Evolutionary conservation across 495 filamentous ascomycete species (phyloP).

Genomic region (Opeltia flavorubescens): DNA sequence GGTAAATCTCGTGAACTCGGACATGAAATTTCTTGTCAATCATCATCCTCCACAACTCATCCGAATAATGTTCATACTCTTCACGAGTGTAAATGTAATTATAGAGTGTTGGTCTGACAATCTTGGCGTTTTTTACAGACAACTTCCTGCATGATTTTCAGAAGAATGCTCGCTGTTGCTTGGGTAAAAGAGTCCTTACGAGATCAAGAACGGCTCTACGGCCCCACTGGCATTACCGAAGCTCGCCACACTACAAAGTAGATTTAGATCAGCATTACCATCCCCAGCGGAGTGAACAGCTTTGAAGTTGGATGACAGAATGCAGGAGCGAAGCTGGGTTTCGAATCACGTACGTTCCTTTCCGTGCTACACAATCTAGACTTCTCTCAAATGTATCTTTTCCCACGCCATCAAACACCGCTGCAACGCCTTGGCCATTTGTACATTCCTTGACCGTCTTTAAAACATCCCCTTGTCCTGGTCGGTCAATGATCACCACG

Average conservation of each 20-base stretch:
- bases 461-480: slow-evolving; percentile 51
- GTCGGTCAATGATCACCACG: slow-evolving; percentile 56
- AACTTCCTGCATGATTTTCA: slow-evolving; percentile 27
- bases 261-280: not conserved
- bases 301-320: too few relatives aligned
- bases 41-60: slow-evolving; percentile 63
- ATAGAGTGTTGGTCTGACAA: slow-evolving; percentile 62
- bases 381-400: slow-evolving; percentile 75
- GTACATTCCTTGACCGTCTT: slow-evolving; percentile 56
- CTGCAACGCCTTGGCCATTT: slow-evolving; percentile 52
- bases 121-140: slow-evolving; percentile 64
- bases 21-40: slow-evolving; percentile 53
- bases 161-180: not conserved
- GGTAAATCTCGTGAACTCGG: slow-evolving; percentile 68
- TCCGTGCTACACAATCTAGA: slow-evolving; percentile 61
- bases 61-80: slow-evolving; percentile 57
- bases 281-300: not conserved
- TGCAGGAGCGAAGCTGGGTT: not conserved
- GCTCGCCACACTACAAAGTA: slow-evolving; percentile 35
- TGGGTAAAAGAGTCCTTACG: slow-evolving; percentile 25
- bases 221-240: slow-evolving; percentile 86
- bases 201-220: slow-evolving; percentile 59
- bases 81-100: slow-evolving; percentile 62
- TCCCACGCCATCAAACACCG: slow-evolving; percentile 83
- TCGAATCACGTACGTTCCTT: slow-evolving; percentile 42